phyloP scores from a whole-genome alignment of 108 stramenopile species.

The Skeletonema tropicum region DNA sequence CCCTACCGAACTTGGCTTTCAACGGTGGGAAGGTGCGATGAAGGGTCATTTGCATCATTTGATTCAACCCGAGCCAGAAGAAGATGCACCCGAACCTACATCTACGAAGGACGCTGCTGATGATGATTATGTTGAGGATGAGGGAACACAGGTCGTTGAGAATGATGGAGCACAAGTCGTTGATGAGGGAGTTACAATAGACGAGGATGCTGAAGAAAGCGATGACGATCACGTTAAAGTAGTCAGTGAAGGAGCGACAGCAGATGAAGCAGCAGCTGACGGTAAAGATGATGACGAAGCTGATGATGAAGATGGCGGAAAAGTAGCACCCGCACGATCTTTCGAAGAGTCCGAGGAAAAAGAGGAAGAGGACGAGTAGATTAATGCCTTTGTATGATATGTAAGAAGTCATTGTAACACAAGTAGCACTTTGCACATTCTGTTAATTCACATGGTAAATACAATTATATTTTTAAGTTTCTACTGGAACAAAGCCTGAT shows the following conservation, averaged over 20 bases:
- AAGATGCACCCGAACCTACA: not conserved
- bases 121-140: slow-evolving; percentile 7
- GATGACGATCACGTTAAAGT: not conserved
- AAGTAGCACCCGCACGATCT: not conserved
- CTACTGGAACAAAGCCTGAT: slow-evolving; percentile 44
- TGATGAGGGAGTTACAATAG: not conserved
- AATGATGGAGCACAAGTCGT: not conserved
- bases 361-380: not conserved
- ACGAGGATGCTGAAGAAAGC: not conserved
- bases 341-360: not conserved
- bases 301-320: slow-evolving; percentile 1
- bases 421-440: not conserved
- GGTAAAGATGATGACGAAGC: slow-evolving; percentile 15
- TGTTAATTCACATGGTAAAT: not conserved
- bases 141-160: not conserved
- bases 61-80: slow-evolving; percentile 1
- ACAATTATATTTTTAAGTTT: not conserved
- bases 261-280: not conserved
- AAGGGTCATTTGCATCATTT: slow-evolving; percentile 18
- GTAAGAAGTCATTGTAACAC: not conserved
- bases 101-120: slow-evolving; percentile 1
- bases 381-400: not conserved
- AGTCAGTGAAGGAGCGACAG: not conserved
- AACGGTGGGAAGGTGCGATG: slow-evolving; percentile 57
- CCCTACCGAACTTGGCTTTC: slow-evolving; percentile 71